Percentiles rank a stretch among this genome's conserved stretches.
Conservation (phyloP, 2,329 filamentous ascomycete genomes). For the Paecilomyces dactylethromorphus region DNA sequence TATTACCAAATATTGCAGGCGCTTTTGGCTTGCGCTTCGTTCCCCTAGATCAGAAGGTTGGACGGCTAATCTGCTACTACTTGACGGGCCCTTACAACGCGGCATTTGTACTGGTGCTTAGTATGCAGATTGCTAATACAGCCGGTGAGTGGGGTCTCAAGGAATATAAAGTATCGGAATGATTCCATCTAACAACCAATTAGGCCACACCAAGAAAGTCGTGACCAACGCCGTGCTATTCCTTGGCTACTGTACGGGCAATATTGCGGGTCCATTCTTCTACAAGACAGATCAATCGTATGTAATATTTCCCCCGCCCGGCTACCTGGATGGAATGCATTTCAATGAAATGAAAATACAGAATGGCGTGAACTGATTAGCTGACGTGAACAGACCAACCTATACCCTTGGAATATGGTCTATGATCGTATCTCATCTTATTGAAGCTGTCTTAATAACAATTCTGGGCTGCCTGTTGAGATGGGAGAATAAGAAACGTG, state of each 20-base stretch:
- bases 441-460: constrained; percentile 44
- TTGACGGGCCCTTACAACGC: constrained; percentile 51
- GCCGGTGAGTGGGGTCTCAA: constrained; percentile 22
- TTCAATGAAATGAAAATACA: too few relatives aligned
- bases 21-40: constrained; percentile 54
- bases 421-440: constrained; percentile 49
- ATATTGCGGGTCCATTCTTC: constrained; percentile 58
- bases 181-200: constrained; percentile 19
- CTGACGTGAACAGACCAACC: constrained; percentile 26
- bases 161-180: not conserved
- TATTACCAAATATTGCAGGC: constrained; percentile 54
- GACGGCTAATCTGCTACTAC: constrained; percentile 54
- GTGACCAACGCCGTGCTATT: constrained; percentile 58
- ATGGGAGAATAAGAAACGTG: constrained; percentile 45
- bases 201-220: constrained; percentile 57
- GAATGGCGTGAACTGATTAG: not conserved
- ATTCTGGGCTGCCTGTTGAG: constrained; percentile 42
- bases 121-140: constrained; percentile 41
- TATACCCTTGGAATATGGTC: constrained; percentile 51
- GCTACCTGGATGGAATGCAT: too few relatives aligned
- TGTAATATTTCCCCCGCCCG: not conserved
- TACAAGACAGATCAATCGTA: constrained; percentile 49
- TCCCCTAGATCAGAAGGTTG: constrained; percentile 43
- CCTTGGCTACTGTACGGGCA: constrained; percentile 54
- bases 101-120: constrained; percentile 45